phyloP scores from a whole-genome alignment of 176 grass and related monocot species.

The Oryza brachyantha region DNA sequence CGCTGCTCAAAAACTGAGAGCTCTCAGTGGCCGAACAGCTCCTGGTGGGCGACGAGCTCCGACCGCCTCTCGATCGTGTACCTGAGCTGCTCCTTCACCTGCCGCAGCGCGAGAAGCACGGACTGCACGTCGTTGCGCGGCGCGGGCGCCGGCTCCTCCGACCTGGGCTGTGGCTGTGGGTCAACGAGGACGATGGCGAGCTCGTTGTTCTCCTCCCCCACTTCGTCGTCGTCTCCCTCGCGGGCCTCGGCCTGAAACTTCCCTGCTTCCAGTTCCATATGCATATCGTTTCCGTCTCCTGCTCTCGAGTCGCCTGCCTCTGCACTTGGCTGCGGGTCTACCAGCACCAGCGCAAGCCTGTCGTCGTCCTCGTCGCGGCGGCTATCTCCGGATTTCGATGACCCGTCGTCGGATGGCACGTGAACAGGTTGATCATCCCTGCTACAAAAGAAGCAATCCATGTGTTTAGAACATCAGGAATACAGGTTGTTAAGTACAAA shows the following conservation, averaged over 20 bases:
- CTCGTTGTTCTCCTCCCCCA: constrained; percentile 7
- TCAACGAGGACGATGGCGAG: constrained; percentile 54
- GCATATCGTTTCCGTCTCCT: neutral
- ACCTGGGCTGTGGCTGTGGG: neutral
- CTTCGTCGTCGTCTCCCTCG: constrained; percentile 7
- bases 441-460: neutral
- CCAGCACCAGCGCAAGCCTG: constrained; percentile 35
- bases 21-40: constrained; percentile 54
- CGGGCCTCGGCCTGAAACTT: neutral
- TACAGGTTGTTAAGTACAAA: neutral
- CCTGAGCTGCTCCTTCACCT: constrained; percentile 79
- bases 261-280: neutral
- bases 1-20: neutral
- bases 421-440: constrained; percentile 6
- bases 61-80: constrained; percentile 59
- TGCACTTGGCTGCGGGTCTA: neutral
- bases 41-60: constrained; percentile 47
- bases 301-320: neutral
- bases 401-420: neutral
- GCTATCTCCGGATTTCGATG: constrained; percentile 16
- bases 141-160: neutral
- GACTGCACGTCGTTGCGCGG: constrained; percentile 56
- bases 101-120: constrained; percentile 80
- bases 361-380: constrained; percentile 18
- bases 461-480: neutral